These are phyloP conservation scores for Lathyrus oleraceus DNA, from an alignment of 306 rosid species.

Conservation along the genomic window DNA sequence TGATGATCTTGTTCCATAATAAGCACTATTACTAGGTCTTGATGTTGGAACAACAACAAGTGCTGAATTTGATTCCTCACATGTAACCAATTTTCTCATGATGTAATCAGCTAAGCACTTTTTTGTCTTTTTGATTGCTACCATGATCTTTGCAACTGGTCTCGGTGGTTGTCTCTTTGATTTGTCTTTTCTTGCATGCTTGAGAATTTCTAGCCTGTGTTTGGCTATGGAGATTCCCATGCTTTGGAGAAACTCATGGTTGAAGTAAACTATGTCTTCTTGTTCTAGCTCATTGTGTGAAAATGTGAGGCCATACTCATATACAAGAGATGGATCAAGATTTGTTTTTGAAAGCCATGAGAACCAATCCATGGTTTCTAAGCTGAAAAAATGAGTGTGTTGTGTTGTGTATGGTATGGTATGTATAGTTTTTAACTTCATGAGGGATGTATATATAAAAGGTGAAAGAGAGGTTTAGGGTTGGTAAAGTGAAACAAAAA, in stretches of 20 bases:
- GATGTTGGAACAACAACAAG: slow-evolving; percentile 70
- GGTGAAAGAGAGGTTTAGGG: neutral
- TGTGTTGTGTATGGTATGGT: slow-evolving; percentile 20
- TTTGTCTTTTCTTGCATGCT: slow-evolving; percentile 61
- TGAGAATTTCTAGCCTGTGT: slow-evolving; percentile 89
- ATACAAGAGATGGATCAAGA: slow-evolving; percentile 74
- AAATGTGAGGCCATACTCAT: slow-evolving; percentile 80
- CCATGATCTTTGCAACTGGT: slow-evolving; percentile 51
- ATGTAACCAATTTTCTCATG: slow-evolving; percentile 32
- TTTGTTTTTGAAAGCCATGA: slow-evolving; percentile 83
- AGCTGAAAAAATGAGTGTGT: slow-evolving; percentile 32
- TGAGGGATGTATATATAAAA: slow-evolving; percentile 29
- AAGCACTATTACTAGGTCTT: slow-evolving; percentile 33
- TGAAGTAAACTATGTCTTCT: slow-evolving; percentile 78
- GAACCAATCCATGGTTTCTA: slow-evolving; percentile 81
- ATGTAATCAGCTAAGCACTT: slow-evolving; percentile 54
- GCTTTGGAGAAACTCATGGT: slow-evolving; percentile 95
- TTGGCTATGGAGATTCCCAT: slow-evolving; percentile 97
- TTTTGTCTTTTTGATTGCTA: slow-evolving; percentile 71
- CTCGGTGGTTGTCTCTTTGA: slow-evolving; percentile 39
- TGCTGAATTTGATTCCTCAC: slow-evolving; percentile 55
- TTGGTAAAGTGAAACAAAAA: slow-evolving; percentile 31
- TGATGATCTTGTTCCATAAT: slow-evolving; percentile 50
- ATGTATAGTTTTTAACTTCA: slow-evolving; percentile 8
- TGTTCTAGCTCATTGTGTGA: slow-evolving; percentile 89